Base-by-base conservation (phyloP, 305 asterid species). In the Solanum hybrid region DNA sequence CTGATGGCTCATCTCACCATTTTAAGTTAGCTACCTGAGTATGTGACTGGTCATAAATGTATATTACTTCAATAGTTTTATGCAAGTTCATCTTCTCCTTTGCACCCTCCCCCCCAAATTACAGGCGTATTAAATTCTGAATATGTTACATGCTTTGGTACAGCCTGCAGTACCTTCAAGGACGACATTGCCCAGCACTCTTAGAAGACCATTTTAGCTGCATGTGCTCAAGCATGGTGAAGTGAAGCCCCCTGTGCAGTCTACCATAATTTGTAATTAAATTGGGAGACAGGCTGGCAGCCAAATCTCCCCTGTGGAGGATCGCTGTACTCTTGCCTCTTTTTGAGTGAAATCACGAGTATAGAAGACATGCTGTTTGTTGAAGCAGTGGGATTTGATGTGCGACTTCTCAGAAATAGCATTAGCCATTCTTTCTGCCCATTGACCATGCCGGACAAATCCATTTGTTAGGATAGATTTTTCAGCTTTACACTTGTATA, bases 81-180 rank as follows among this genome's bases (percentile, higher is more conserved):
- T 40, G 71, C 37, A 14, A 42, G 36, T 42, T 81, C 86, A 81
- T 40, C n/a, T 81, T 81, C 71, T 40, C 37, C 22, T 40, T 46
- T 42, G 35, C 86, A 27, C 46, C 46, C 17, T 51, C 34, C 34
- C 27, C 27, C 32, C 5, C 8, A 37, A n/a, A 13, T 79, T 79
- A 13, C 12, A 26, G 66, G n/a, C 17, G 34, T 80, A 81, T 26
- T 29, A 51, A 85, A 34, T 16, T 36, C 89, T 92, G 88, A 90
- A 78, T 51, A 27, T 42, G 64, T 29, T 86, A 37, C 79, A 37
- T 87, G 26, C 86, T 40, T 86, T 89, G 29, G 38, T 86, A 91
- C 94, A 96, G 99, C 92, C 90, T 89, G 90, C 97, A 86, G 85
- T 90, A 86, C 92, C 94, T 92, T 93, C 96, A 92, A 94, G 94